Conservation (phyloP, 129 eudicot genomes). For the Lonicera japonica region DNA sequence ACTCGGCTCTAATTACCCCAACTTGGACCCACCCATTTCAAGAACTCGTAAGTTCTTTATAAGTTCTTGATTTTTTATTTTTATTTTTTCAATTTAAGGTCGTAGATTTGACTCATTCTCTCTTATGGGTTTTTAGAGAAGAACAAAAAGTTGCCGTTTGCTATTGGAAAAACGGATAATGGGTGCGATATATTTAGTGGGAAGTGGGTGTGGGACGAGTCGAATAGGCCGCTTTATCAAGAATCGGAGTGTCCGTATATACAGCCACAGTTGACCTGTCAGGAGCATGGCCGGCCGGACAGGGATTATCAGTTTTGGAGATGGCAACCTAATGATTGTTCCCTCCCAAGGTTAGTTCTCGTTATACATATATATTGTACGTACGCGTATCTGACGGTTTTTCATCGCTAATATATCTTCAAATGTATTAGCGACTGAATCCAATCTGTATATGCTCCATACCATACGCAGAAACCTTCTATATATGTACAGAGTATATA, state of each 20-base stretch:
- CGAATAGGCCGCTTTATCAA: slow-evolving; percentile 61
- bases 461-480: no score
- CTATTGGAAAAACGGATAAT: slow-evolving; percentile 29
- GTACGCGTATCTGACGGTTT: no score
- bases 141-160: slow-evolving; percentile 49
- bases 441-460: no score
- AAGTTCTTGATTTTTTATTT: not conserved
- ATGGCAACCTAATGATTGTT: slow-evolving; percentile 87
- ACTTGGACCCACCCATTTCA: slow-evolving; percentile 18
- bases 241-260: slow-evolving; percentile 91
- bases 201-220: slow-evolving; percentile 74
- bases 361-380: not conserved
- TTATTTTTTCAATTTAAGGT: not conserved
- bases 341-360: slow-evolving; percentile 56
- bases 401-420: no score
- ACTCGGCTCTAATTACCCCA: slow-evolving; percentile 14
- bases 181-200: slow-evolving; percentile 69
- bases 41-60: slow-evolving; percentile 25
- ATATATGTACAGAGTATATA: no score
- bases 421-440: no score
- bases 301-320: slow-evolving; percentile 67
- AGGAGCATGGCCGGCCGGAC: slow-evolving; percentile 88
- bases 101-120: not conserved
- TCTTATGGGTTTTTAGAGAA: slow-evolving; percentile 21
- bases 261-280: slow-evolving; percentile 82